Percentiles rank a stretch among this genome's conserved stretches.
Evolutionary conservation across 2,329 filamentous ascomycete genomes (phyloP).

Genomic region (Nigrospora osmanthi): DNA sequence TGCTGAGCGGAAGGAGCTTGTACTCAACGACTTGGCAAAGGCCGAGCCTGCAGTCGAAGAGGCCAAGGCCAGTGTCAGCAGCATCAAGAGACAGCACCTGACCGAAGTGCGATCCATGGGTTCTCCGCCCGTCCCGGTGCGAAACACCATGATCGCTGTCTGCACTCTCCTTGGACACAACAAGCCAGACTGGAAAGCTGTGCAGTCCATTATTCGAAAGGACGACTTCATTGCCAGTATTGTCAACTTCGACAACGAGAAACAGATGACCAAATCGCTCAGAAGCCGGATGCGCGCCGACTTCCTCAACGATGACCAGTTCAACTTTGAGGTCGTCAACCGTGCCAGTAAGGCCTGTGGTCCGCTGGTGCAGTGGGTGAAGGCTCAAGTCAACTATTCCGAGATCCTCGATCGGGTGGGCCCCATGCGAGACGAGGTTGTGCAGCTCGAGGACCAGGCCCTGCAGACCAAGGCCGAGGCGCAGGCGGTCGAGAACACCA

Average conservation of each 20-base stretch:
- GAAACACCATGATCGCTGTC: conserved; percentile 89
- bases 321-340: conserved; percentile 93
- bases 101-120: conserved; percentile 97
- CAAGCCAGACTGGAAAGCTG: conserved; percentile 78
- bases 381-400: conserved; percentile 96
- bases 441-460: conserved; percentile 77
- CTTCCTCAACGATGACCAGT: conserved; percentile 87
- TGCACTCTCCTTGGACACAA: conserved; percentile 91
- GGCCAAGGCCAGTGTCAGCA: conserved; percentile 92
- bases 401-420: conserved; percentile 92
- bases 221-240: conserved; percentile 99
- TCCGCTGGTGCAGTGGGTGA: conserved; percentile 92
- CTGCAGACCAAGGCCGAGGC: conserved; percentile 90
- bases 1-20: conserved; percentile 72
- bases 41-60: conserved; percentile 91
- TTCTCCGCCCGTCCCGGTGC: conserved; percentile 83
- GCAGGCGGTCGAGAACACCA: conserved; percentile 82
- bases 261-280: conserved; percentile 79
- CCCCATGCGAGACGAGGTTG: conserved; percentile 84
- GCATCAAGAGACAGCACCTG: conserved; percentile 95
- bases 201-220: conserved; percentile 72
- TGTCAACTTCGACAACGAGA: conserved; percentile 93
- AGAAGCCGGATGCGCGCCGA: conserved; percentile 87
- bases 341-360: conserved; percentile 95
- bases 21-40: conserved; percentile 77